Evolutionary conservation across 1,284 basidiomycete genomes (phyloP), one percentile per base, ranked within the genome.

Genomic region (Taiwanofungus camphoratus): DNA sequence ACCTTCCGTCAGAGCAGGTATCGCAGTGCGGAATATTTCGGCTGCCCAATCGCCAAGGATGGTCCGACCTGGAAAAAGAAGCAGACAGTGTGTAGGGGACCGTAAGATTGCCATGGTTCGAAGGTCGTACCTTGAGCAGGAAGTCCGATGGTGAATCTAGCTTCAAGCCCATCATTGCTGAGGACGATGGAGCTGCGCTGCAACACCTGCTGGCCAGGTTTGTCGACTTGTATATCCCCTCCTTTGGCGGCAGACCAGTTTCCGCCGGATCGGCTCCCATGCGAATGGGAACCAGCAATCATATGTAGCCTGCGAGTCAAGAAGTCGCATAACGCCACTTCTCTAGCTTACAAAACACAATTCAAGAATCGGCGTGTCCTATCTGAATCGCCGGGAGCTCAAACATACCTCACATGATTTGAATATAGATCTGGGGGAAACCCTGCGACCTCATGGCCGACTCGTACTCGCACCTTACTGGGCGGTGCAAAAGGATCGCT

Each of bases 181-280:
- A 55, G 31, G 5, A 49, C 44, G 20, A 56, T 44, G 2, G 51
- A 45, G 22, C 45, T 52, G 2, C 53, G 48, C 29, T 54, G 45
- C 5, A 56, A 50, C 2, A 56, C 50, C 29, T 56, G 51, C 18
- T 56, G 51, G 12, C 52, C 55, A n/a, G 55, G 53, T 15, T 39
- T 33, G 24, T 54, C 55, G 8, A 53, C 37, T 1, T 36, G 35
- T 12, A 56, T 45, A 11, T 46, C 39, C 1, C 53, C 55, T n/a
- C 53, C 51, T 22, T 56, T 56, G 21, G 52, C 48, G 18, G 42
- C 27, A 4, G 45, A 36, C 50, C 49, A 50, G 2, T 39, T 36
- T 7, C 20, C 18, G n/a, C 23, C 16, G 6, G 32, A 24, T 15
- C 35, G 22, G 8, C 8, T 16, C 12, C 15, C 15, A 8, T 26